Evolutionary conservation across 371 early-diverging fungal genomes (phyloP).

Genomic region (Choanephora cucurbitarum): DNA sequence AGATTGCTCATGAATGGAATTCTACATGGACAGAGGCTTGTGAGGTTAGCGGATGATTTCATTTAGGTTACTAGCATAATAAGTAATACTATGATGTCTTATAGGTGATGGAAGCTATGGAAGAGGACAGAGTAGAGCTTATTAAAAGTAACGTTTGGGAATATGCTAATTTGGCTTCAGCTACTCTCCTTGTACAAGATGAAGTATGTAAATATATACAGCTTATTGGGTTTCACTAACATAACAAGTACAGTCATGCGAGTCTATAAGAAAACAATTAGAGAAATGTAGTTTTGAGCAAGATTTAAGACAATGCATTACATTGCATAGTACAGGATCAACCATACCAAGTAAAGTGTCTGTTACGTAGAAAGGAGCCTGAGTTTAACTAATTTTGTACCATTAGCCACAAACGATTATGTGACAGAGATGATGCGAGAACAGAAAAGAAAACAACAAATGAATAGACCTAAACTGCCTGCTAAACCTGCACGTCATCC

Average conservation of each 20-base stretch:
- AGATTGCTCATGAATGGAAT: conserved; percentile 38
- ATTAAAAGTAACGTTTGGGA: conserved; percentile 44
- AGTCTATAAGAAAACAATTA: conserved; percentile 34
- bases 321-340: conserved; percentile 32
- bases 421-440: conserved; percentile 27
- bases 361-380: neutral
- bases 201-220: conserved; percentile 39
- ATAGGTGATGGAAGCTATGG: conserved; percentile 36
- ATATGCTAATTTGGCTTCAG: conserved; percentile 46
- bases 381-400: neutral
- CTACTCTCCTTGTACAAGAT: conserved; percentile 40
- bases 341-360: conserved; percentile 30
- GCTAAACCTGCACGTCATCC: conserved; percentile 4
- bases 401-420: conserved; percentile 37
- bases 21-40: conserved; percentile 40
- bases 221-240: no score
- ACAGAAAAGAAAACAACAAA: conserved; percentile 19
- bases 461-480: conserved; percentile 3
- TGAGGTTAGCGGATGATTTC: conserved; percentile 36
- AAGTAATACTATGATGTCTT: no score
- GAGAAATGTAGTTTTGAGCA: conserved; percentile 34
- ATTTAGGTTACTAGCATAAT: no score
- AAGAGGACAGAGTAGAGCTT: conserved; percentile 43
- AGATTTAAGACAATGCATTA: conserved; percentile 31
- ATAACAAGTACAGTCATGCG: conserved; percentile 31